Base-by-base conservation (phyloP, 192 early-diverging fungal genomes). In the Gamsiella multidivaricata region DNA sequence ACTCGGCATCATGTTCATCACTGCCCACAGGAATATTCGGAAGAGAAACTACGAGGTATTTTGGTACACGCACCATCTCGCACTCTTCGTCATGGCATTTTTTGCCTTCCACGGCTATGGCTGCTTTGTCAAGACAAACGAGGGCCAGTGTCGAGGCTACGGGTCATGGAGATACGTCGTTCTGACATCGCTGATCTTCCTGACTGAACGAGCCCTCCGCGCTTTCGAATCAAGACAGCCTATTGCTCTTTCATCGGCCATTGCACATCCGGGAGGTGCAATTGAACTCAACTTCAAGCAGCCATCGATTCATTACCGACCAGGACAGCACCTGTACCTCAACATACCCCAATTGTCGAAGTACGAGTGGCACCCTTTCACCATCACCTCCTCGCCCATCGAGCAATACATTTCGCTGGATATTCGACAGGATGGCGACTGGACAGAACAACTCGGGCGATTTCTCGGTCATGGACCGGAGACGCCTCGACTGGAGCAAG, bases 361-460 rank as follows among this genome's bases (percentile, higher is more conserved):
- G 6, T 74, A 83, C 20, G 90, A 95, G 76, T 95, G 88, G 91
- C 93, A 94, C 64, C 90, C 93, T 0, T 90, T 93, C 71, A 93
- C 90, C 0, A 83, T 83, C 33, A 83, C 82, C 3, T 83, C 82
- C 3, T 79, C 82, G 2, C 82, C 82, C 5, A 75, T 80, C 53
- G 82, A 83, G 43, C 78, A 65, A 33, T 80, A 33, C 46, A 62
- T 83, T 12, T 80, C 78, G 0, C 26, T 83, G 60, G 71, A 83
- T 32, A 70, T 83, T 29, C 76, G 82, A 41, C 82, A 80, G 54
- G 78, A 80, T 45, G 82, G 82, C 33, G 82, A 83, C 58, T 83
- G 72, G 68, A 83, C 82, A 12, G 42, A 23, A 9, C 22, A 61
- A 8, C 54, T 83, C 3, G 78, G 57, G 31, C 57, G 68, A 17